A percentile compares a stretch with the other conserved stretches of the same genome.
Evolutionary conservation across 2,329 filamentous ascomycete species (phyloP).

Genomic region (Xylaria sp.): DNA sequence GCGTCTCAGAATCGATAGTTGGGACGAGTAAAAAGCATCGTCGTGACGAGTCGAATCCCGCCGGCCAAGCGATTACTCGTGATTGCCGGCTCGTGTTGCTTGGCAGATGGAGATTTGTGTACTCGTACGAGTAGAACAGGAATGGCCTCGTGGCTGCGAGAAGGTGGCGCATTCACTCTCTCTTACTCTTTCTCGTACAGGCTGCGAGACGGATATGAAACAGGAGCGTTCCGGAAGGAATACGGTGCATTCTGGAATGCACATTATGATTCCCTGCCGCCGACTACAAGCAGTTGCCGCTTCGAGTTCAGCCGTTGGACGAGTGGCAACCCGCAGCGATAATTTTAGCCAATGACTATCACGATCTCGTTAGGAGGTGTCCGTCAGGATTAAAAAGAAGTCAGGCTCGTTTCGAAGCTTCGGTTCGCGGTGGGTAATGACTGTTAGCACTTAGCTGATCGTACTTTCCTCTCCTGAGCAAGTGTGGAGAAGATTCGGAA

Average conservation of each 20-base stretch:
- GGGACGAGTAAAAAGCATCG: neutral
- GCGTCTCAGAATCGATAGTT: neutral
- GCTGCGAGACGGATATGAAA: neutral
- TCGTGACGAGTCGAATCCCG: neutral
- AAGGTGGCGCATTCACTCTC: neutral
- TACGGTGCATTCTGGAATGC: no score
- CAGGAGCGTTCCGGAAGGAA: neutral
- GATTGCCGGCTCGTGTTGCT: slow-evolving; percentile 4
- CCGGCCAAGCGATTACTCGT: neutral
- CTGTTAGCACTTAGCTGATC: neutral
- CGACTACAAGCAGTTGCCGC: neutral
- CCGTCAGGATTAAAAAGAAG: neutral
- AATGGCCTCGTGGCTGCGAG: neutral
- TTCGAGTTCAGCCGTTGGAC: neutral
- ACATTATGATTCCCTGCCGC: no score
- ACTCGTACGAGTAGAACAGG: no score
- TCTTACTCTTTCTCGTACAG: no score
- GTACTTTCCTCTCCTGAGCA: neutral
- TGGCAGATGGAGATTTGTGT: neutral
- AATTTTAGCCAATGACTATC: neutral
- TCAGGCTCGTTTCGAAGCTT: no score
- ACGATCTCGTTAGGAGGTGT: neutral
- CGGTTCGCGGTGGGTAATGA: neutral
- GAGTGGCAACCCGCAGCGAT: neutral
- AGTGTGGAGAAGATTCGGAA: neutral